Evolutionary conservation across 2,329 filamentous ascomycete genomes (phyloP).

Genomic region (Akanthomyces dipterigenus): DNA sequence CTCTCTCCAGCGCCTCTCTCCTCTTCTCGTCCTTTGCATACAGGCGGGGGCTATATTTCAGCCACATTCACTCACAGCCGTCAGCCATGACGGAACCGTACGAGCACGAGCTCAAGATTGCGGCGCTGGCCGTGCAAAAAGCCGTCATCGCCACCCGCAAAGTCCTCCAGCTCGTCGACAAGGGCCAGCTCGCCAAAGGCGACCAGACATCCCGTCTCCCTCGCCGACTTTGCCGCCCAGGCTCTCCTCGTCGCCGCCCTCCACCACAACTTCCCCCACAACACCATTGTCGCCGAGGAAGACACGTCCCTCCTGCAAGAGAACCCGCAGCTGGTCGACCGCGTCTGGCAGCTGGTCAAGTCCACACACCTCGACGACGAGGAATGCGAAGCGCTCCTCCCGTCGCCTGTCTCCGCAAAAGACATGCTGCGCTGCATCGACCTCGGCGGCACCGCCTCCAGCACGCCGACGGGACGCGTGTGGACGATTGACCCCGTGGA

Average conservation of each 20-base stretch:
- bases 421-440: constrained; percentile 36
- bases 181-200: constrained; percentile 43
- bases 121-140: background rate
- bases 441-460: constrained; percentile 38
- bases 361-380: background rate
- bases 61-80: too few species aligned
- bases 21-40: too few species aligned
- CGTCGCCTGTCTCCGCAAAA: background rate
- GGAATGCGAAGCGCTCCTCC: background rate
- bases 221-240: constrained; percentile 57
- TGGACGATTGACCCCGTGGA: constrained; percentile 62
- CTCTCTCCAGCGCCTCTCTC: too few species aligned
- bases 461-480: constrained; percentile 32
- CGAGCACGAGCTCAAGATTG: background rate
- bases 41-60: too few species aligned
- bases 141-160: background rate
- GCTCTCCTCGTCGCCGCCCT: constrained; percentile 52
- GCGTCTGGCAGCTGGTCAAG: background rate
- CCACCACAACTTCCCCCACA: constrained; percentile 44
- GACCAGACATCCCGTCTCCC: constrained; percentile 54
- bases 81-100: too few species aligned
- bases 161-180: background rate
- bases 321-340: constrained; percentile 37
- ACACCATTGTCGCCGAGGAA: constrained; percentile 57
- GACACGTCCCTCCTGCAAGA: constrained; percentile 44